Evolutionary conservation across 1,284 basidiomycete genomes (phyloP), one percentile per base, ranked within the genome.

Genomic region (Violaceomyces palustris): DNA sequence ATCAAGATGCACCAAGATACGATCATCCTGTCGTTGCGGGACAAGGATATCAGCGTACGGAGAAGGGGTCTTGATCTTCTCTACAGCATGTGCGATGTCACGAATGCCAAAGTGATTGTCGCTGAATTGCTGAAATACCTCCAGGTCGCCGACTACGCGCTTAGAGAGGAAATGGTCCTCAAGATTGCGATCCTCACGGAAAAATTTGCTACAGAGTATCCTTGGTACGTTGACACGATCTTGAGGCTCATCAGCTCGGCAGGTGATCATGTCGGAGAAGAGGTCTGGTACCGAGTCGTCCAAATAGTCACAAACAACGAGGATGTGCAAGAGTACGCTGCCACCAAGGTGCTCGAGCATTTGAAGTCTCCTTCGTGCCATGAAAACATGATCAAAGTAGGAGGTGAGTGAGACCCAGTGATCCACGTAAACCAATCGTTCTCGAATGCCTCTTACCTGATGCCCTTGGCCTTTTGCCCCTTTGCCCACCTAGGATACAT

Each of bases 251-350:
- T 99, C 74, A 88, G 87, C 68, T 84, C 90, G 35, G 94, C 94
- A 4, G 94, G 94, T 38, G 94, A 97, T 68, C 92, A 97, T 72
- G 92, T 98, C 41, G 91, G 93, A 40, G 93, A 97, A 56, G 92
- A 97, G 77, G 92, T 98, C 22, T 98, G 94, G 94, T 97, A 93
- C 75, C 87, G 94, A 40, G 90, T 98, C 30, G 86, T 98, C 17
- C 94, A 98, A 73, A 94, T 98, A 51, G 90, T 96, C 24, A 94
- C 90, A 37, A 98, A 98, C 74, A 98, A 93, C 35, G 93, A 97
- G 73, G 90, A 97, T 74, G 79, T 98, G 28, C 75, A 76, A 45
- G 73, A 86, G 52, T 99, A 99, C 75, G 93, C 94, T 3, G 89
- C 90, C 3, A 85, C 84, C 63, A 90, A 90, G n/a, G 83, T 93